A percentile compares a stretch with the other conserved stretches of the same genome.
Conservation (phyloP, 176 grass and related monocot genomes). For the Zizania latifolia region DNA sequence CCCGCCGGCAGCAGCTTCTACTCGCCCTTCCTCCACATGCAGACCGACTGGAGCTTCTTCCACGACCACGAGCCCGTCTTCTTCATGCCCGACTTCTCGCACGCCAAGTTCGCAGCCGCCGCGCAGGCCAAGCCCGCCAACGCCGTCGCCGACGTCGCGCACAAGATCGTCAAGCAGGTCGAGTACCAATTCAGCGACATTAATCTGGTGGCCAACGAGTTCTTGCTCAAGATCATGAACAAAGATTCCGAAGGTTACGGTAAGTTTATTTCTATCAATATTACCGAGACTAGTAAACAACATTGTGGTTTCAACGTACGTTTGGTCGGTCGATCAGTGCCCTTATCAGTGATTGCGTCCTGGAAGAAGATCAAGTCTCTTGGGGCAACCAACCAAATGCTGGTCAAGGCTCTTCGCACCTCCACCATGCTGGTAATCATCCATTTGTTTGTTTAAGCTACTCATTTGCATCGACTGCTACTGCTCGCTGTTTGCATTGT, state of each 20-base stretch:
- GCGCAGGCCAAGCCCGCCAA: slow-evolving; percentile 14
- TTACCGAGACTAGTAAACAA: background rate
- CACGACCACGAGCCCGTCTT: slow-evolving; percentile 49
- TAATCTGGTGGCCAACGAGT: slow-evolving; percentile 71
- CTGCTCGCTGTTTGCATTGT: background rate
- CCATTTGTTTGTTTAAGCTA: too few species aligned
- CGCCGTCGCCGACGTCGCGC: slow-evolving; percentile 30
- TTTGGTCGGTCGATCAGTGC: slow-evolving; percentile 38
- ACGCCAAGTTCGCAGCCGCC: slow-evolving; percentile 36
- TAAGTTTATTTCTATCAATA: background rate
- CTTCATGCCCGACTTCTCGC: slow-evolving; percentile 58
- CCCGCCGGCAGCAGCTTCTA: slow-evolving; percentile 34
- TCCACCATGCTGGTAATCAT: slow-evolving; percentile 66
- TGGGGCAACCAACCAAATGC: slow-evolving; percentile 57
- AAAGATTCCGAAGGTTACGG: slow-evolving; percentile 72
- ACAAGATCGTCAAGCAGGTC: slow-evolving; percentile 83
- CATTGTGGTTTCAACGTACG: background rate
- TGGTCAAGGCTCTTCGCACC: slow-evolving; percentile 70
- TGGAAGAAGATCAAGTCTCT: slow-evolving; percentile 86
- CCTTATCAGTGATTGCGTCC: slow-evolving; percentile 64
- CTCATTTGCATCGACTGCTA: too few species aligned
- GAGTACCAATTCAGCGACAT: slow-evolving; percentile 86
- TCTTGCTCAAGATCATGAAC: slow-evolving; percentile 81
- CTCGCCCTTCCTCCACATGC: slow-evolving; percentile 61
- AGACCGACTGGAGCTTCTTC: slow-evolving; percentile 61